Evolutionary conservation across 192 early-diverging fungal genomes (phyloP).

Genomic region (Umbelopsis ramanniana): DNA sequence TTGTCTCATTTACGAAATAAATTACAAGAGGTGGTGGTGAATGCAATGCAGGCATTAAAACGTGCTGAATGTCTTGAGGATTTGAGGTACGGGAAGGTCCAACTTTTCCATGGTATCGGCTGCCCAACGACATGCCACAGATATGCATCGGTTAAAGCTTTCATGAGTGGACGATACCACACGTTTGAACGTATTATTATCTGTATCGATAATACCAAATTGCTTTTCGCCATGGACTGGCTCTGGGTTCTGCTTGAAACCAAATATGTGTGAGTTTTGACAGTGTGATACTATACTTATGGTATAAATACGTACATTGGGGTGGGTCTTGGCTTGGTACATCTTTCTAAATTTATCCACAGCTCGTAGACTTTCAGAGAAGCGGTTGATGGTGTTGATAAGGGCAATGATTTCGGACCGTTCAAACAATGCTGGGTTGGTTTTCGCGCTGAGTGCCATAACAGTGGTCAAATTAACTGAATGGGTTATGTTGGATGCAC

Average conservation of each 20-base stretch:
- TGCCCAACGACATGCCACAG: conserved; percentile 10
- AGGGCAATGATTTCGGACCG: conserved; percentile 90
- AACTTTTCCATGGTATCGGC: conserved; percentile 4
- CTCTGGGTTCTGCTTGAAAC: neutral
- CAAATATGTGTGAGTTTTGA: neutral
- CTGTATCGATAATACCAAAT: neutral
- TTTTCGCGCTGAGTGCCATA: conserved; percentile 44
- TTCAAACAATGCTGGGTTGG: conserved; percentile 58
- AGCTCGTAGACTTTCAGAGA: conserved; percentile 83
- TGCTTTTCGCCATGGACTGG: neutral
- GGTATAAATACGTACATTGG: neutral
- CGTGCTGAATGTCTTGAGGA: conserved; percentile 1
- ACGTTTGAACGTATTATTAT: neutral
- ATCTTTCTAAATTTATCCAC: conserved; percentile 82
- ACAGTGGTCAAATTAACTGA: neutral
- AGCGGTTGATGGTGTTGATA: conserved; percentile 87
- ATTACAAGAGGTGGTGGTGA: neutral
- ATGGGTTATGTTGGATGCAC: neutral
- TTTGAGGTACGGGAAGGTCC: conserved; percentile 3
- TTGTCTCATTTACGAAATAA: neutral
- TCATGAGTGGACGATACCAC: conserved; percentile 11
- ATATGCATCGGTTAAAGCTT: neutral
- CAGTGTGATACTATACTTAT: neutral
- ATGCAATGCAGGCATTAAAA: too few relatives aligned
- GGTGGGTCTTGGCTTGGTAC: conserved; percentile 55